phyloP scores from a whole-genome alignment of 1,284 basidiomycete species.

The Apiotrichum brassicae region DNA sequence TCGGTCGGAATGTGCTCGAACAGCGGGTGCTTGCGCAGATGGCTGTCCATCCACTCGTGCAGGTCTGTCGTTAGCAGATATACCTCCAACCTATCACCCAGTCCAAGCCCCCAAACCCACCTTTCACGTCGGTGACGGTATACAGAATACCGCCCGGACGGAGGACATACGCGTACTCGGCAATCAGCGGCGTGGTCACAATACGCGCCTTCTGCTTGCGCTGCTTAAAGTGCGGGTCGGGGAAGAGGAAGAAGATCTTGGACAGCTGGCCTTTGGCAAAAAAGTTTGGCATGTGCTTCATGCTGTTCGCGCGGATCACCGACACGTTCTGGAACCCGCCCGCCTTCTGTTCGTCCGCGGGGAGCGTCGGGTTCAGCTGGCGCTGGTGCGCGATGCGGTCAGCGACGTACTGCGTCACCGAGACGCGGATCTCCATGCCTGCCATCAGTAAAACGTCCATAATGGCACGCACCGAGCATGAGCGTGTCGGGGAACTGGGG shows the following conservation, averaged over 20 bases:
- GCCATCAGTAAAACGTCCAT: neutral
- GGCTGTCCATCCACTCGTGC: conserved; percentile 90
- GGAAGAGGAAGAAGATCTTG: conserved; percentile 96
- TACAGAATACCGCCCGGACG: conserved; percentile 89
- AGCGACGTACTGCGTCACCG: conserved; percentile 92
- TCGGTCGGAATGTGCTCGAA: conserved; percentile 75
- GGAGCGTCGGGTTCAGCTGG: conserved; percentile 50
- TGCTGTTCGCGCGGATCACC: conserved; percentile 90
- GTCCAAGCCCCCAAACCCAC: conserved; percentile 51
- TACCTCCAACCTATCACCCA: conserved; percentile 90
- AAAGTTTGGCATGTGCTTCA: conserved; percentile 99
- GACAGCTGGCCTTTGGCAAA: conserved; percentile 84
- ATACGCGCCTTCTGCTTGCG: conserved; percentile 96
- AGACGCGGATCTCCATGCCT: conserved; percentile 96
- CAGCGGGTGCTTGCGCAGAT: conserved; percentile 76
- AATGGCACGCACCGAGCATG: conserved; percentile 78
- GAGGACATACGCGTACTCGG: conserved; percentile 85
- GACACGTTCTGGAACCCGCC: conserved; percentile 82
- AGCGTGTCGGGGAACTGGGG: conserved; percentile 85
- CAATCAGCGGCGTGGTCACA: conserved; percentile 87
- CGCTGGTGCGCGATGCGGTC: conserved; percentile 89
- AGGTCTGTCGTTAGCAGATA: conserved; percentile 69
- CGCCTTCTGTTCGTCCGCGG: conserved; percentile 34
- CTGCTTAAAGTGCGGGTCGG: conserved; percentile 97
- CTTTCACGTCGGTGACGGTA: conserved; percentile 91